These are phyloP conservation scores for Wickerhamiella australiensis DNA, from an alignment of 805 yeast genomes.

Conservation along the genomic window DNA sequence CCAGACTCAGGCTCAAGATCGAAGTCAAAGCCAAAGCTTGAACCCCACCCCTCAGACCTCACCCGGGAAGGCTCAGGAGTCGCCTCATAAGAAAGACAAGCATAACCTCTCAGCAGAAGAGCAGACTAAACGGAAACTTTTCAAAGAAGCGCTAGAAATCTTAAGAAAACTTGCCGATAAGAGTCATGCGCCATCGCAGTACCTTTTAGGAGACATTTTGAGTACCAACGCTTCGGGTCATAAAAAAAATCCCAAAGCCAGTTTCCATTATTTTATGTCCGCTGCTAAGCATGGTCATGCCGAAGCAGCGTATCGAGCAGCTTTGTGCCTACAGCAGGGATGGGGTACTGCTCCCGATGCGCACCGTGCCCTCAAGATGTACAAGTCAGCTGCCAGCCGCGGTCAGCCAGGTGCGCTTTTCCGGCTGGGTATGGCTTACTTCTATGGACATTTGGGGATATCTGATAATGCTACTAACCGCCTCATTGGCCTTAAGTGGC, in stretches of 20 bases:
- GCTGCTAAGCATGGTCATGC: constrained; percentile 92
- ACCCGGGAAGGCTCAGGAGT: background rate
- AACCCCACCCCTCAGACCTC: background rate
- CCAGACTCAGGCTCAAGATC: background rate
- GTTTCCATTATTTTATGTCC: constrained; percentile 63
- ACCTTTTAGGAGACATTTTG: constrained; percentile 79
- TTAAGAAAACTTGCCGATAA: constrained; percentile 61
- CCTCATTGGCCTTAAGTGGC: constrained; percentile 85
- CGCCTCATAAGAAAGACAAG: constrained; percentile 3
- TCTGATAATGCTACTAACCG: constrained; percentile 52
- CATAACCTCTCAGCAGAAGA: constrained; percentile 19
- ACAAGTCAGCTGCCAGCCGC: constrained; percentile 76
- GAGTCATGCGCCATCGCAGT: constrained; percentile 84
- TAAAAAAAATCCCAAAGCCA: constrained; percentile 63
- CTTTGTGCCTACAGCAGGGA: constrained; percentile 88
- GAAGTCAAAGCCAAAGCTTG: background rate
- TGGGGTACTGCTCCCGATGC: constrained; percentile 85
- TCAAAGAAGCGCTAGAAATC: constrained; percentile 66
- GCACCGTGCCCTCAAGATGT: constrained; percentile 67
- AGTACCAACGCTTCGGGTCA: constrained; percentile 68
- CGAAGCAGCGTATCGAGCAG: constrained; percentile 83
- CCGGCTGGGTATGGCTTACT: constrained; percentile 78
- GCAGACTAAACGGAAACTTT: constrained; percentile 40
- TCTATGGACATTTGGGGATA: constrained; percentile 74
- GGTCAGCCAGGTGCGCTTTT: constrained; percentile 97